phyloP scores from a whole-genome alignment of 257 asterid genomes.

The Linderniella brevidens region DNA sequence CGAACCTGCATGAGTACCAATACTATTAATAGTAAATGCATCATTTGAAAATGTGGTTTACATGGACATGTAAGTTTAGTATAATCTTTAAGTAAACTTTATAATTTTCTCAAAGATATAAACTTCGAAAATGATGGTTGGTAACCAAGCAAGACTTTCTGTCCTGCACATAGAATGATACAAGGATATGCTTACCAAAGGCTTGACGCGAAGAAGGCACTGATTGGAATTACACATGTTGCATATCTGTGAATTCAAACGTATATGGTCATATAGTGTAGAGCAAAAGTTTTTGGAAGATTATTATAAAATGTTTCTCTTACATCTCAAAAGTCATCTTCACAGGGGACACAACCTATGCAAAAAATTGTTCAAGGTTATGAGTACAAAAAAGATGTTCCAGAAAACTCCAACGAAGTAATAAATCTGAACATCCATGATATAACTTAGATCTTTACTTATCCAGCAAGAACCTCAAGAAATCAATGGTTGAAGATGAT shows the following conservation, averaged over 20 bases:
- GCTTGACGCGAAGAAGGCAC: slow-evolving; percentile 47
- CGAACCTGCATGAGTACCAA: slow-evolving; percentile 36
- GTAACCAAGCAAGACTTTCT: slow-evolving; percentile 14
- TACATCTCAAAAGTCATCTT: slow-evolving; percentile 77
- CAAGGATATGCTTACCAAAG: slow-evolving; percentile 36
- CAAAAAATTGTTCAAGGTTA: background rate
- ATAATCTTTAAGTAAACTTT: background rate
- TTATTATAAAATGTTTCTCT: slow-evolving; percentile 10
- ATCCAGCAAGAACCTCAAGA: too few relatives aligned
- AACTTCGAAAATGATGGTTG: background rate
- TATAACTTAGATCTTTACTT: too few relatives aligned
- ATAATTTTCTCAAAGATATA: background rate
- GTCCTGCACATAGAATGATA: background rate
- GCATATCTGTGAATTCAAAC: slow-evolving; percentile 60
- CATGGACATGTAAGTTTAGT: background rate
- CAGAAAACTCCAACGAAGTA: too few relatives aligned
- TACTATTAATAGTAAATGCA: background rate
- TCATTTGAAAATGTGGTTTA: background rate
- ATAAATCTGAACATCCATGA: too few relatives aligned
- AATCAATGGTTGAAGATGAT: too few relatives aligned
- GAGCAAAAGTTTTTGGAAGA: background rate
- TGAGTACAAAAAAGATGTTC: too few relatives aligned
- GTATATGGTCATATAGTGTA: slow-evolving; percentile 11
- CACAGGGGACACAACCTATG: slow-evolving; percentile 78
- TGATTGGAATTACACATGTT: slow-evolving; percentile 87